These are phyloP conservation scores for Claviceps quebecensis DNA, from an alignment of 2,329 filamentous ascomycete species.

Conservation along the genomic window DNA sequence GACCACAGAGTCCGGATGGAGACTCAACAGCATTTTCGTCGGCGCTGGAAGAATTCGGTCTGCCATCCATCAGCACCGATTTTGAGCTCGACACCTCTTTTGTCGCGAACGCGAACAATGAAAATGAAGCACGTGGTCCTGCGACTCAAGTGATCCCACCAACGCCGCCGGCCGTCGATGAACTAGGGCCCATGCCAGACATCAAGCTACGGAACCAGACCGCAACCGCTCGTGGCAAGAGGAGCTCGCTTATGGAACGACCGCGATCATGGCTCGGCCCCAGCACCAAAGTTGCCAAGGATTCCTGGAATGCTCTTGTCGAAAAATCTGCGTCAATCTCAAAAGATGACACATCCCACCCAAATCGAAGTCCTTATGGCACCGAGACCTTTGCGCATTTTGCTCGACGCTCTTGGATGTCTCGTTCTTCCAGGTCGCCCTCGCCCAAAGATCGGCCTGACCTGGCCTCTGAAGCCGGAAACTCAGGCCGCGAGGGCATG, in stretches of 20 bases:
- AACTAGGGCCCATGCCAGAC: neutral
- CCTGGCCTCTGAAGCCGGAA: slow-evolving; percentile 12
- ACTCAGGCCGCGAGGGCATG: slow-evolving; percentile 7
- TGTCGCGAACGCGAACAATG: slow-evolving; percentile 22
- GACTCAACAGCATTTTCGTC: neutral
- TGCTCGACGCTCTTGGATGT: slow-evolving; percentile 6
- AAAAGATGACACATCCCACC: slow-evolving; percentile 3
- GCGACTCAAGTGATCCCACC: slow-evolving; percentile 5
- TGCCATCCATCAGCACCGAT: slow-evolving; percentile 38
- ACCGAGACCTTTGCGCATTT: slow-evolving; percentile 31
- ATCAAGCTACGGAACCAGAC: slow-evolving; percentile 5
- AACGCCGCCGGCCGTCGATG: neutral
- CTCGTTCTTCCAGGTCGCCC: slow-evolving; percentile 13
- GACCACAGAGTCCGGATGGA: neutral
- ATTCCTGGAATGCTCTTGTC: slow-evolving; percentile 9
- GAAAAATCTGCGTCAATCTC: slow-evolving; percentile 1
- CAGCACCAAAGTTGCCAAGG: slow-evolving; percentile 26
- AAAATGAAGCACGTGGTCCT: neutral
- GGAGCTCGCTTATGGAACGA: slow-evolving; percentile 33
- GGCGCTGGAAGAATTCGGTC: slow-evolving; percentile 30
- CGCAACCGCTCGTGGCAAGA: slow-evolving; percentile 21
- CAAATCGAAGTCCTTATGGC: slow-evolving; percentile 24
- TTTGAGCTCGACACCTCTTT: slow-evolving; percentile 34
- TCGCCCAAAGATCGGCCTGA: slow-evolving; percentile 26
- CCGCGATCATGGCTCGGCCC: slow-evolving; percentile 37